A percentile compares a stretch with the other conserved stretches of the same genome.
Conservation (phyloP, 257 asterid genomes). For the Solanum sejunctum region DNA sequence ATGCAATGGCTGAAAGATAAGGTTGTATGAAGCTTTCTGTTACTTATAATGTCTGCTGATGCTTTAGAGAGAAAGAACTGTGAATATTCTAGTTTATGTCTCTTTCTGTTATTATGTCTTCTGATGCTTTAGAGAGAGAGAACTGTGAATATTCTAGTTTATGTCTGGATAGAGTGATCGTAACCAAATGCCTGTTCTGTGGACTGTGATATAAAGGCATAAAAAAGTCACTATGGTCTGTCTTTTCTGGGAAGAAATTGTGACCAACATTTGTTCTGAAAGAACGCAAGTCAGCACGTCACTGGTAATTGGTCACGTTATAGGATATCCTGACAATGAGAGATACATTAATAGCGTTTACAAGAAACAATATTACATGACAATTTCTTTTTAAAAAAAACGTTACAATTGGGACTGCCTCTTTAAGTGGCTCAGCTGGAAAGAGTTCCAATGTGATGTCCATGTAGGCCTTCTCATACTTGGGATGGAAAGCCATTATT, state of each 20-base stretch:
- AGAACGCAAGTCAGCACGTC: background rate
- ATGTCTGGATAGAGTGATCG: background rate
- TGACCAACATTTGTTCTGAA: background rate
- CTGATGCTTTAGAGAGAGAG: background rate
- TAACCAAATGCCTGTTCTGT: background rate
- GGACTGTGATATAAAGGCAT: background rate
- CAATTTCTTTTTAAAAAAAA: background rate
- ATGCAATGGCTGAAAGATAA: constrained; percentile 76
- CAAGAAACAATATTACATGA: background rate
- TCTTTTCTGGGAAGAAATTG: background rate
- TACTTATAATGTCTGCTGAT: background rate
- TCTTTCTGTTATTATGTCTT: background rate
- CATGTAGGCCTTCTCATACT: background rate
- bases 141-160: background rate
- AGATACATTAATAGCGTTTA: background rate
- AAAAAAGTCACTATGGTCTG: background rate
- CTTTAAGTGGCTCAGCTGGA: background rate
- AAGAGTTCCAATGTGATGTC: background rate
- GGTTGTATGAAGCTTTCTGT: constrained; percentile 17
- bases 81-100: background rate
- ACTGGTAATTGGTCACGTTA: background rate
- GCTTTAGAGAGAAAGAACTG: background rate
- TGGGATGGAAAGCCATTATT: background rate
- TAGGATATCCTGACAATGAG: background rate
- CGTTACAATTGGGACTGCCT: background rate